phyloP scores from a whole-genome alignment of 768 basidiomycete genomes.

The Artomyces pyxidatus region DNA sequence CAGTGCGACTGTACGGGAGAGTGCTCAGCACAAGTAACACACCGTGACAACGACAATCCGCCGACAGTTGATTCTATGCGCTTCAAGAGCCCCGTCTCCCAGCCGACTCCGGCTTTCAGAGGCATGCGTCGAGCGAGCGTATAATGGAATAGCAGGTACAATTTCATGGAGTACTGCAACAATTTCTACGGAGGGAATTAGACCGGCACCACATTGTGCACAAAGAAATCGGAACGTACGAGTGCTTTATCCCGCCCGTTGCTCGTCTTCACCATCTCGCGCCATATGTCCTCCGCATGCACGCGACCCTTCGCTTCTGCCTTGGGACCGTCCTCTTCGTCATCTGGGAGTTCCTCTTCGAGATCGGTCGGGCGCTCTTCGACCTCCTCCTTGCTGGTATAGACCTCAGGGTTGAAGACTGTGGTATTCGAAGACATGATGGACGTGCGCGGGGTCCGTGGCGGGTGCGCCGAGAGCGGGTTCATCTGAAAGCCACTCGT shows the following conservation, averaged over 20 bases:
- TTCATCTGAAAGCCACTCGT: constrained; percentile 66
- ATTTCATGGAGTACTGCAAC: constrained; percentile 73
- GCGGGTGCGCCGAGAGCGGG: constrained; percentile 71
- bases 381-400: constrained; percentile 31
- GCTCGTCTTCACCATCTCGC: constrained; percentile 70
- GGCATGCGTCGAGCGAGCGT: constrained; percentile 38
- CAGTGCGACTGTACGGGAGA: neutral
- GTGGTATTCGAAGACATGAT: constrained; percentile 16
- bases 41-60: constrained; percentile 74
- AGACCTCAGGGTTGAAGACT: constrained; percentile 28
- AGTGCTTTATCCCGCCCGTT: constrained; percentile 80
- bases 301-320: constrained; percentile 36
- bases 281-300: constrained; percentile 63
- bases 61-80: constrained; percentile 56
- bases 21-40: constrained; percentile 6
- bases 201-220: neutral
- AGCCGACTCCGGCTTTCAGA: constrained; percentile 39
- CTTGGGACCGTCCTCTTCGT: constrained; percentile 23
- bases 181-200: constrained; percentile 51
- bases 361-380: constrained; percentile 15
- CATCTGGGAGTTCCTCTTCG: constrained; percentile 25
- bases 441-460: constrained; percentile 63
- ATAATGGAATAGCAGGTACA: constrained; percentile 66
- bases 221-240: constrained; percentile 52
- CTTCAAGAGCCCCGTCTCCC: constrained; percentile 48